Percentiles rank a stretch among this genome's conserved stretches.
Evolutionary conservation across 176 grass and related monocot species (phyloP).

Genomic region (Guadua angustifolia): DNA sequence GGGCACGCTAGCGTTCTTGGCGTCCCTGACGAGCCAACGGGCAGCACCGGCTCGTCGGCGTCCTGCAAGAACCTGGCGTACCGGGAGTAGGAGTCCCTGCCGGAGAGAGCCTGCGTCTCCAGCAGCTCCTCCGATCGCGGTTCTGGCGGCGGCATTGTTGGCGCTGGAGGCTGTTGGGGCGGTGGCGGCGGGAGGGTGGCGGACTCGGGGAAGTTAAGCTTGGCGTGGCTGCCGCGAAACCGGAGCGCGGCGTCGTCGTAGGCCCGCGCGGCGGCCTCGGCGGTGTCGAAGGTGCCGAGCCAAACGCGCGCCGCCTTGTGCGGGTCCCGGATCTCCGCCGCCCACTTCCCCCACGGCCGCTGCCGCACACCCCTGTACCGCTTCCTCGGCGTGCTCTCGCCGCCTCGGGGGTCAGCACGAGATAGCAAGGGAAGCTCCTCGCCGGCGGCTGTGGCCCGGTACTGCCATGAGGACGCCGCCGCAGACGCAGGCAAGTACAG

Average conservation of each 20-base stretch:
- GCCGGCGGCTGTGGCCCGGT: neutral
- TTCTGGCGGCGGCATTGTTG: neutral
- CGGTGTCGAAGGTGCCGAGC: constrained; percentile 87
- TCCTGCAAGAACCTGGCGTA: constrained; percentile 35
- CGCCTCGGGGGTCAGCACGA: neutral
- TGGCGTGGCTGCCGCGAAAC: constrained; percentile 75
- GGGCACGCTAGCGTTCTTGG: constrained; percentile 8
- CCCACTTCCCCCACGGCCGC: constrained; percentile 94
- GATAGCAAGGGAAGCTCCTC: constrained; percentile 35
- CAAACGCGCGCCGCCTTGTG: constrained; percentile 84
- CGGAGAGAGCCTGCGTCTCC: constrained; percentile 30
- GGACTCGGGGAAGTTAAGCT: constrained; percentile 71
- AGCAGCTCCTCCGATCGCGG: constrained; percentile 40
- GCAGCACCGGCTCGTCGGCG: neutral
- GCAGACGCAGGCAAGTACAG: neutral
- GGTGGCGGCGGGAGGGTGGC: constrained; percentile 32
- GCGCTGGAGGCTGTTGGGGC: neutral
- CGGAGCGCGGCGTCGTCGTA: constrained; percentile 82
- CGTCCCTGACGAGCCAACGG: neutral
- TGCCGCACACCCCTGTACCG: constrained; percentile 81
- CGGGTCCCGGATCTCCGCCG: constrained; percentile 87
- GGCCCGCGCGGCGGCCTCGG: constrained; percentile 77
- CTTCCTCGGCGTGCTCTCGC: constrained; percentile 47
- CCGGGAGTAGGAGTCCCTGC: constrained; percentile 21
- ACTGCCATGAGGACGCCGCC: neutral